Evolutionary conservation across 345 rosid species (phyloP).

Genomic region (Sapria himalayana): DNA sequence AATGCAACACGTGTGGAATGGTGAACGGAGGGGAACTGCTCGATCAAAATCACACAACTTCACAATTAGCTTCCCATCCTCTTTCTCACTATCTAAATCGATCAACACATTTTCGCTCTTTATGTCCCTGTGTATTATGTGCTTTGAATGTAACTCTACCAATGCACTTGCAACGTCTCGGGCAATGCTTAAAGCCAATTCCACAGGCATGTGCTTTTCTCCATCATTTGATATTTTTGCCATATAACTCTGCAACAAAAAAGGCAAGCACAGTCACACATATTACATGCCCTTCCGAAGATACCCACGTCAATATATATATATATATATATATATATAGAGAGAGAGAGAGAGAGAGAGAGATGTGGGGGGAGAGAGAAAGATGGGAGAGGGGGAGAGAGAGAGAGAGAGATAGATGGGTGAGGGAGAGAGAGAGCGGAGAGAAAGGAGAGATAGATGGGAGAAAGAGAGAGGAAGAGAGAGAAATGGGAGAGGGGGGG

Average conservation of each 20-base stretch:
- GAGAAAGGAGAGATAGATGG: too few relatives aligned
- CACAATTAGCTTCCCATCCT: constrained; percentile 39
- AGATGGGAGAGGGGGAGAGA: too few relatives aligned
- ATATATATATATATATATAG: too few relatives aligned
- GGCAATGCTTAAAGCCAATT: constrained; percentile 50
- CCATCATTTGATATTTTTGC: constrained; percentile 47
- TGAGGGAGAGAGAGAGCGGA: too few relatives aligned
- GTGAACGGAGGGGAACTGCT: constrained; percentile 74
- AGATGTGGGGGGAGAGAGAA: too few relatives aligned
- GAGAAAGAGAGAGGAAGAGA: not conserved
- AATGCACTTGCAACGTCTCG: constrained; percentile 60
- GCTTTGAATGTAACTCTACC: constrained; percentile 62
- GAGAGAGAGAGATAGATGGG: too few relatives aligned
- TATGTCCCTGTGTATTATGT: constrained; percentile 83
- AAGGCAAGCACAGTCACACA: too few relatives aligned
- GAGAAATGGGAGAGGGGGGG: constrained; percentile 1
- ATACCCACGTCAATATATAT: too few relatives aligned
- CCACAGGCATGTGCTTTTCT: constrained; percentile 38
- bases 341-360: too few relatives aligned
- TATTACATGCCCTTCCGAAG: too few relatives aligned
- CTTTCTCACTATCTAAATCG: constrained; percentile 36
- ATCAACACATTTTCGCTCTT: constrained; percentile 87
- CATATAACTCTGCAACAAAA: constrained; percentile 35
- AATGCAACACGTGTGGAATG: constrained; percentile 61
- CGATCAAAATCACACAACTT: constrained; percentile 93